These are phyloP conservation scores for Neurospora sp. DNA, from an alignment of 495 filamentous ascomycete genomes.

Conservation along the genomic window DNA sequence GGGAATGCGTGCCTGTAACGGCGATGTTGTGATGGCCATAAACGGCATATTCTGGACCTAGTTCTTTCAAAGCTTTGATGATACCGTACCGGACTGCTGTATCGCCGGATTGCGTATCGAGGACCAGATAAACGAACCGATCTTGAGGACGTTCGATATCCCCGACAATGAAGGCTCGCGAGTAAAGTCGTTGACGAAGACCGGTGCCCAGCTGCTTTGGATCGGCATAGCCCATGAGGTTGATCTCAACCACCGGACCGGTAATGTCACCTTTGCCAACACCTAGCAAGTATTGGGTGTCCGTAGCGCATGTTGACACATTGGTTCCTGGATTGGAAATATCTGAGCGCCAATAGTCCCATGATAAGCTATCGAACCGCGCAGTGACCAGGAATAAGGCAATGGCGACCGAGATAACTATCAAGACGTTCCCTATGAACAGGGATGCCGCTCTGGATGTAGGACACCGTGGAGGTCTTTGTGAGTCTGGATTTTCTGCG, in stretches of 20 bases:
- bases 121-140: constrained; percentile 78
- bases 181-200: constrained; percentile 80
- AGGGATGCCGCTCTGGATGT: background rate
- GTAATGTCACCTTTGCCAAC: constrained; percentile 94
- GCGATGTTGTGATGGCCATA: constrained; percentile 84
- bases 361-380: background rate
- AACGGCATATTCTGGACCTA: constrained; percentile 58
- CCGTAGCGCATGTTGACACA: background rate
- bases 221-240: constrained; percentile 89
- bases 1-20: constrained; percentile 86
- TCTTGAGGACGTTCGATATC: constrained; percentile 53
- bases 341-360: background rate
- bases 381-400: background rate
- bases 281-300: constrained; percentile 60
- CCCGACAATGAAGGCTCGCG: constrained; percentile 83
- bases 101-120: constrained; percentile 84
- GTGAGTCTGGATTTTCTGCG: background rate
- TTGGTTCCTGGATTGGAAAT: background rate
- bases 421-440: background rate
- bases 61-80: constrained; percentile 52
- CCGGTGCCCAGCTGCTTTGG: constrained; percentile 78
- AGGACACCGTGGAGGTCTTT: background rate
- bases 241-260: constrained; percentile 86
- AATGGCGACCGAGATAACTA: background rate
- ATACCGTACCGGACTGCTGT: constrained; percentile 85